Evolutionary conservation across 2,329 filamentous ascomycete genomes (phyloP), one percentile per base, ranked within the genome.

Genomic region (Cordyceps tenuipes): DNA sequence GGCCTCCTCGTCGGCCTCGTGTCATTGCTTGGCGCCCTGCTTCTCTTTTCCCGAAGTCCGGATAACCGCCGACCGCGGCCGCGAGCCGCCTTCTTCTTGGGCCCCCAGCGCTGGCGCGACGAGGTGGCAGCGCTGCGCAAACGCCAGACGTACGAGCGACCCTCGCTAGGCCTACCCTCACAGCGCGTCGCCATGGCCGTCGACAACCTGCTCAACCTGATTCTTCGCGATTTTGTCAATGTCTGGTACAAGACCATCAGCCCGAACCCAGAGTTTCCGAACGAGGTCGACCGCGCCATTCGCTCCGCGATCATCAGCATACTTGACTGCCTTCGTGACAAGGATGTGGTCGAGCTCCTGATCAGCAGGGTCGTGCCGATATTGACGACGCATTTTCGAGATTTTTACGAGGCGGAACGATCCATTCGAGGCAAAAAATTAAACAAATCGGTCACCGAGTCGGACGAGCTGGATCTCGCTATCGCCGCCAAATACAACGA

Each of bases 401-500:
- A 96, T 65, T 96, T 96, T 67, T 90, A 92, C 71, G 86, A 94
- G 64, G 94, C 94, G 0, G 94, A 99, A 76, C 84, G 88, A 61
- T 82, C 85, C 9, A 90, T 99, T 12, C 84, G 93, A 58, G 95
- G 95, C 13, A 89, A 86, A 70, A 90, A 96, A 72, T 78, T 97
- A 60, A 94, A 91, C 66, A 85, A 90, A 57, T 91, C 88, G 64
- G 86, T 99, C 59, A 97, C 95, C 3, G 94, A 99, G 75, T 96
- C 92, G 0, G 93, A 97, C 70, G 94, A 99, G 79, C 78, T 99
- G 67, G 92, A 97, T 72, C 79, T 96, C 65, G 94, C 94, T 1
- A 96, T 99, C 72, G 94, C 94, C n/a, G 87, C 84, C 46, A 97
- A 96, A 73, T 99, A 94, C 73, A 87, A 83, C 59, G 88, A 95